phyloP scores from a whole-genome alignment of 2,329 filamentous ascomycete genomes.

The Tolypocladium cylindrosporum region DNA sequence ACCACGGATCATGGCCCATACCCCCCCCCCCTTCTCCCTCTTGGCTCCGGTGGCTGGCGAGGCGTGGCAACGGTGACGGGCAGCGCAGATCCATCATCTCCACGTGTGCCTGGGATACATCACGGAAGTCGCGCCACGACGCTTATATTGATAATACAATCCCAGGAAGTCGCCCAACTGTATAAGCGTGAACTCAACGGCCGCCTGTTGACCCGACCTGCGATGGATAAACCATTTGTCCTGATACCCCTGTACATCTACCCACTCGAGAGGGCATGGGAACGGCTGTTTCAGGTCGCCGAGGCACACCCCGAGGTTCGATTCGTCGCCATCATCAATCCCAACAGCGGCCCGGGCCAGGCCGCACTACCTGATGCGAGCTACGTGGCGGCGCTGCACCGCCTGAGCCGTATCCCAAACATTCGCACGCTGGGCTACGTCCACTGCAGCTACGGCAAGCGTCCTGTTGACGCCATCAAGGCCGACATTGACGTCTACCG shows the following conservation, averaged over 20 bases:
- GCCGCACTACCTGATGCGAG: constrained; percentile 15
- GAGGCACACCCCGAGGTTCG: constrained; percentile 10
- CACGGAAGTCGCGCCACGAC: not conserved
- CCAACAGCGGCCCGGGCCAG: constrained; percentile 18
- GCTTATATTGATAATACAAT: not conserved
- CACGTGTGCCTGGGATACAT: not conserved
- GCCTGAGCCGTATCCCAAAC: constrained; percentile 13
- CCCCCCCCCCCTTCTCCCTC: not conserved
- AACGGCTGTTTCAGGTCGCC: constrained; percentile 15
- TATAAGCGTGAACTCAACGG: not conserved
- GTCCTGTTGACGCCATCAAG: constrained; percentile 8
- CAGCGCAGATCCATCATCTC: not conserved
- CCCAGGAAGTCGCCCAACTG: not conserved
- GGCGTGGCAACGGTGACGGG: not conserved
- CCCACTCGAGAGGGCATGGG: constrained; percentile 16
- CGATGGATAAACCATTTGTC: constrained; percentile 10
- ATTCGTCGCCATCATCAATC: constrained; percentile 21
- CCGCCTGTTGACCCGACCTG: not conserved
- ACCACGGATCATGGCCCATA: not conserved
- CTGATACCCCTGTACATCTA: constrained; percentile 24
- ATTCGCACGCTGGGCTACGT: constrained; percentile 20
- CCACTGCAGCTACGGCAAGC: constrained; percentile 17
- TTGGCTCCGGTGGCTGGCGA: not conserved
- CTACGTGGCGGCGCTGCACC: constrained; percentile 14
- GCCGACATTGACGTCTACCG: constrained; percentile 33